phyloP scores from a whole-genome alignment of 2,329 filamentous ascomycete species.

The Venturia carpophila region DNA sequence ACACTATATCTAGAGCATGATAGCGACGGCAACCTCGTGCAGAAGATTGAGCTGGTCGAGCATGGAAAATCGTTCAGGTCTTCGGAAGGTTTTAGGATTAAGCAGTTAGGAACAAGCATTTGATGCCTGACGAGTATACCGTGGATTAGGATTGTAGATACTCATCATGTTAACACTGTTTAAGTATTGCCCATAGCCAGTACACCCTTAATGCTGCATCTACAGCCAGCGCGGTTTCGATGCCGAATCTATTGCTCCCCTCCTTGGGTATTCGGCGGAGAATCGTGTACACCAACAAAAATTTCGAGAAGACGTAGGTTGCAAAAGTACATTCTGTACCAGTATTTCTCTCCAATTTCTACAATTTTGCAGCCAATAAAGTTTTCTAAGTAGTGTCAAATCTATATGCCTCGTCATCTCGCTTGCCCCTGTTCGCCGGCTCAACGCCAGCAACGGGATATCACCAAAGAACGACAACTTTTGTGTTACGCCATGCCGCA shows the following conservation, averaged over 20 bases:
- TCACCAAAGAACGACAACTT: not conserved
- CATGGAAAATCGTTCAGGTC: not conserved
- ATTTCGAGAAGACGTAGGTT: not conserved
- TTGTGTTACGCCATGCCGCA: not conserved
- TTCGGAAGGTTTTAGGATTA: not conserved
- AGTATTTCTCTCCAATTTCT: not conserved
- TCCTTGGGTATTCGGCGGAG: not conserved
- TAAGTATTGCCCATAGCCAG: no score
- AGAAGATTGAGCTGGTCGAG: conserved; percentile 17
- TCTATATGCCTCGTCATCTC: not conserved
- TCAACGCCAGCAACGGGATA: not conserved
- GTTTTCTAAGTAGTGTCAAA: not conserved
- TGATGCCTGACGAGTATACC: not conserved
- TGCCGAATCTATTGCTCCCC: no score
- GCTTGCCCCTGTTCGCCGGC: not conserved
- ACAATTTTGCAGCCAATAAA: not conserved
- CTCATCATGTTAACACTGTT: no score
- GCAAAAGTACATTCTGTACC: not conserved
- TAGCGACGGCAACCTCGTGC: conserved; percentile 12
- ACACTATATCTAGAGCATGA: conserved; percentile 9
- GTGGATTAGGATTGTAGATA: not conserved
- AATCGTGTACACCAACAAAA: not conserved
- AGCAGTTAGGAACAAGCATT: not conserved
- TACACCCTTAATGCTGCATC: no score
- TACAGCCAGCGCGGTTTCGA: no score